These are phyloP conservation scores for Tetrahymena borealis DNA, from an alignment of 73 alveolate species.

Conservation along the genomic window DNA sequence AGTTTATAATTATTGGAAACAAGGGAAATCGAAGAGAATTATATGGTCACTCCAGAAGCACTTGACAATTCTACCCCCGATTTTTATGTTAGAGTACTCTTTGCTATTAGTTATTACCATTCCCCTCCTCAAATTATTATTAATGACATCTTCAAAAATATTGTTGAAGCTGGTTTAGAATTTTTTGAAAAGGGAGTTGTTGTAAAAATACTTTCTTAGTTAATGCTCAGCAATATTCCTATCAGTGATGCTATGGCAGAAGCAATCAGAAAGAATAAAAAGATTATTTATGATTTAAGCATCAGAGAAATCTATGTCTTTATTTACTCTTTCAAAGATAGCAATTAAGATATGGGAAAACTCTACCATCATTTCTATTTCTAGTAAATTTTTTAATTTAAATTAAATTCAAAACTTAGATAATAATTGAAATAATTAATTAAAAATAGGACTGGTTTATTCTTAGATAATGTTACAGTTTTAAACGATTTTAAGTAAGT, in stretches of 20 bases:
- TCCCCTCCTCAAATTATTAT: neutral
- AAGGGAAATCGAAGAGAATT: neutral
- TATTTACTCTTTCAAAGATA: neutral
- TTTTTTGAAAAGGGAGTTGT: neutral
- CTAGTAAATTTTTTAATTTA: too few relatives aligned
- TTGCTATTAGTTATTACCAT: neutral
- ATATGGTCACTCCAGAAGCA: neutral
- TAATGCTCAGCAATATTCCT: neutral
- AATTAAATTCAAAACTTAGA: too few relatives aligned
- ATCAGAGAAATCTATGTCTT: neutral
- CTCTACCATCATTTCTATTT: neutral
- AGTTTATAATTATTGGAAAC: neutral
- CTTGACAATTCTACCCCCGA: neutral
- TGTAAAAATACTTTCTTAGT: neutral
- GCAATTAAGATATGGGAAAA: neutral
- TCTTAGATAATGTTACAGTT: neutral
- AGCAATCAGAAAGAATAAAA: neutral
- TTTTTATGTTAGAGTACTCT: neutral
- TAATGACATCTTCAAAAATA: neutral
- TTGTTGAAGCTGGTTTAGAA: neutral
- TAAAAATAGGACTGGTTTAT: neutral
- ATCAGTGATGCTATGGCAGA: neutral
- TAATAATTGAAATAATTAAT: too few relatives aligned
- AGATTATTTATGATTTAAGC: neutral
- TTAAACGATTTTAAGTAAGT: neutral